A percentile compares a stretch with the other conserved stretches of the same genome.
Evolutionary conservation across 768 basidiomycete genomes (phyloP).

Genomic region (Russula griseocarnosa): DNA sequence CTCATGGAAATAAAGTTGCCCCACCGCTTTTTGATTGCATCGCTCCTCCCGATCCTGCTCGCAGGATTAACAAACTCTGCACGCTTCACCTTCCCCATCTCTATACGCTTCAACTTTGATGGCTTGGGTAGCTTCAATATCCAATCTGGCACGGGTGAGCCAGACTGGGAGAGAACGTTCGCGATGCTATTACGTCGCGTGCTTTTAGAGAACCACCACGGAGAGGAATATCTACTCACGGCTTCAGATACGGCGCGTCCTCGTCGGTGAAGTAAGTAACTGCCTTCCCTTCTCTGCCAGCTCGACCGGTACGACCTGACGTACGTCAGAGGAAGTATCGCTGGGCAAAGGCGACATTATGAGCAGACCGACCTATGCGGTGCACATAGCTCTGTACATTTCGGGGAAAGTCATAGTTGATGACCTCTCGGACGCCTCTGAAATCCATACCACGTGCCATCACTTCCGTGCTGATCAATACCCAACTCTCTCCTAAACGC

Average conservation of each 20-base stretch:
- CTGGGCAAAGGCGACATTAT: not conserved
- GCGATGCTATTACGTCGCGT: constrained; percentile 60
- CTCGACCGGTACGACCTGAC: constrained; percentile 88
- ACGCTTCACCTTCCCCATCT: constrained; percentile 82
- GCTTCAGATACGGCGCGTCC: constrained; percentile 87
- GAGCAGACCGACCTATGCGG: constrained; percentile 64
- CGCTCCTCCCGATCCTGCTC: constrained; percentile 59
- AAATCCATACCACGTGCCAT: constrained; percentile 99
- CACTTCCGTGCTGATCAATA: constrained; percentile 93
- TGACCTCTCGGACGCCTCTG: constrained; percentile 86
- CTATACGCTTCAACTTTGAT: constrained; percentile 77
- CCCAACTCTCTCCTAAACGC: constrained; percentile 88
- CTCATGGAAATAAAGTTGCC: constrained; percentile 23
- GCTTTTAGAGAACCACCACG: constrained; percentile 11
- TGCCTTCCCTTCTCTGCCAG: constrained; percentile 87
- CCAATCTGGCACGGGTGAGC: constrained; percentile 90
- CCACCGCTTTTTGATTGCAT: constrained; percentile 71
- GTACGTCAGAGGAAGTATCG: constrained; percentile 13
- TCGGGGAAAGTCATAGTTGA: constrained; percentile 97
- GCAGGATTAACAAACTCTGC: constrained; percentile 71
- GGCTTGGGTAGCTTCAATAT: constrained; percentile 93
- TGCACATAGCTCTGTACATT: constrained; percentile 95
- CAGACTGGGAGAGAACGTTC: constrained; percentile 91
- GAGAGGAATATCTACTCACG: constrained; percentile 45
- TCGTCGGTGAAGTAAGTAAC: constrained; percentile 95